These are phyloP conservation scores for Penicillium ucsense DNA, from an alignment of 495 filamentous ascomycete genomes.

Conservation along the genomic window DNA sequence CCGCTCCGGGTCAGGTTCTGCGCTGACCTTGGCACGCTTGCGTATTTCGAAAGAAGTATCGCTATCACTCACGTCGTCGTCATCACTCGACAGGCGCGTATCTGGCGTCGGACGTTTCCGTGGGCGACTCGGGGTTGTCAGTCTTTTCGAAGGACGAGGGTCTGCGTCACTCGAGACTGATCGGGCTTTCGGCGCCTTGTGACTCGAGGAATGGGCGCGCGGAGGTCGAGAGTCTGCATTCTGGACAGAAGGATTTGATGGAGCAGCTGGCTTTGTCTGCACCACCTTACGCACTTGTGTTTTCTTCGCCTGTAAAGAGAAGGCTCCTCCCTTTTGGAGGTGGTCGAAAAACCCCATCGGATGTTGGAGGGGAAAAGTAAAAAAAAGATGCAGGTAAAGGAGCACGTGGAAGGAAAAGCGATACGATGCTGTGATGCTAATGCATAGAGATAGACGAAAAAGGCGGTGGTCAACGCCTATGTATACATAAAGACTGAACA, in stretches of 20 bases:
- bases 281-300: conserved; percentile 40
- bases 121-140: conserved; percentile 24
- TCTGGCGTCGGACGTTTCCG: conserved; percentile 40
- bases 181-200: conserved; percentile 23
- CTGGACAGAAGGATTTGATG: conserved; percentile 21
- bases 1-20: conserved; percentile 47
- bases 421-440: no score
- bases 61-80: conserved; percentile 39
- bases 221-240: conserved; percentile 13
- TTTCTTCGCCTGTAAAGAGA: conserved; percentile 41
- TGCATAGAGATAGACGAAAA: conserved; percentile 4
- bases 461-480: neutral
- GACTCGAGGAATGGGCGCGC: conserved; percentile 12
- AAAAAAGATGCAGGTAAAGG: conserved; percentile 3
- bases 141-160: conserved; percentile 24
- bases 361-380: conserved; percentile 2
- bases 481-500: neutral
- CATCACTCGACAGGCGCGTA: conserved; percentile 40
- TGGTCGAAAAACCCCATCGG: conserved; percentile 48
- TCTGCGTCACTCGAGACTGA: conserved; percentile 27
- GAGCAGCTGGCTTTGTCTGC: conserved; percentile 26
- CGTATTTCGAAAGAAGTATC: conserved; percentile 37
- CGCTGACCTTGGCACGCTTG: conserved; percentile 37
- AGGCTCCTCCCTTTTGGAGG: conserved; percentile 43
- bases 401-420: no score